These are phyloP conservation scores for Citrus hindsii DNA, from an alignment of 345 rosid genomes.

Conservation along the genomic window DNA sequence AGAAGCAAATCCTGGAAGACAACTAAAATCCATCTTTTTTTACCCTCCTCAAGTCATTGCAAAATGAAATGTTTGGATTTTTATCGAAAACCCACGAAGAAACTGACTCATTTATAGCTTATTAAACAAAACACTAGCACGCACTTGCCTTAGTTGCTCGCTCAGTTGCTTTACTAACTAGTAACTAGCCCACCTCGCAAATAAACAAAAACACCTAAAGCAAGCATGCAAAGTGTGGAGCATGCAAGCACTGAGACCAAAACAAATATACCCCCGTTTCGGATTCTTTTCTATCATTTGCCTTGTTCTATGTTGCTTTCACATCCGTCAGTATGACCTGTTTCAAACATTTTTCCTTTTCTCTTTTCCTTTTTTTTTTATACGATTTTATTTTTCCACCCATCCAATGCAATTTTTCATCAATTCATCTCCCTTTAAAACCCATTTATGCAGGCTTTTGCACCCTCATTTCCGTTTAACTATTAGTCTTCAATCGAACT, in stretches of 20 bases:
- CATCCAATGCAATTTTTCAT: neutral
- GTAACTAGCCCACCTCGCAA: neutral
- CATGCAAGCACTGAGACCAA: conserved; percentile 11
- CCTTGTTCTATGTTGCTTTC: neutral
- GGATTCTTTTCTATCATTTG: conserved; percentile 14
- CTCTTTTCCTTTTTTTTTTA: neutral
- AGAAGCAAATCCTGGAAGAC: conserved; percentile 11
- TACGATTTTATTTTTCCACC: neutral
- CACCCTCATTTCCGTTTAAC: neutral
- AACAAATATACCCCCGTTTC: neutral
- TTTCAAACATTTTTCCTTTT: neutral
- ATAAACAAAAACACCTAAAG: neutral
- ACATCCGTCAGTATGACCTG: neutral
- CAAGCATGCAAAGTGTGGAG: conserved; percentile 7
- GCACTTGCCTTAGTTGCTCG: neutral
- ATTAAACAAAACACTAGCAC: neutral
- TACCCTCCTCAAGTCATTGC: neutral
- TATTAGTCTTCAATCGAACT: neutral
- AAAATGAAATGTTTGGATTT: neutral
- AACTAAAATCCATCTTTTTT: neutral
- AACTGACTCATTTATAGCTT: conserved; percentile 2
- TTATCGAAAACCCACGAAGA: neutral
- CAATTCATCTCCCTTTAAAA: neutral
- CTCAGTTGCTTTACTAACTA: neutral
- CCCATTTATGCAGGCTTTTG: neutral